A percentile compares a stretch with the other conserved stretches of the same genome.
Conservation (phyloP, 805 yeast species). For the Saccharomycopsis oosterbeekiorum region DNA sequence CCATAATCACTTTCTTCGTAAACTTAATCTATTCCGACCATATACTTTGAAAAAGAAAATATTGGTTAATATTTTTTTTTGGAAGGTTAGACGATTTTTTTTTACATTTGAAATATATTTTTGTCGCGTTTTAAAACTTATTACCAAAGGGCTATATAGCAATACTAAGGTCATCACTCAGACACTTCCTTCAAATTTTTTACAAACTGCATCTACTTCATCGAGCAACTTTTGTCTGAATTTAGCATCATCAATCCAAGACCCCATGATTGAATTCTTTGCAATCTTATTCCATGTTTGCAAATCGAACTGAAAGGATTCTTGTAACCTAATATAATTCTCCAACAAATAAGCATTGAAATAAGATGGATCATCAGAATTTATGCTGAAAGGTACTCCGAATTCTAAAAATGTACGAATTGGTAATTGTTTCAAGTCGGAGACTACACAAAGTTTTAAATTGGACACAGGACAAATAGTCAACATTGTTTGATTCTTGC, state of each 20-base stretch:
- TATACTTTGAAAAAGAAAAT: too few relatives aligned
- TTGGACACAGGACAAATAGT: conserved; percentile 74
- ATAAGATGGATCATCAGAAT: conserved; percentile 75
- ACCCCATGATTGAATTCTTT: conserved; percentile 55
- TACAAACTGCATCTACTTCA: conserved; percentile 33
- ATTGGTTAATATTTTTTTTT: too few relatives aligned
- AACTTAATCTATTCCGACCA: too few relatives aligned
- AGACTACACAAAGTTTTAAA: conserved; percentile 64
- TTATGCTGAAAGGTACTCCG: conserved; percentile 62
- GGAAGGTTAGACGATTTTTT: too few relatives aligned
- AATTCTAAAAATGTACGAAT: conserved; percentile 48
- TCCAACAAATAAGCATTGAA: conserved; percentile 80
- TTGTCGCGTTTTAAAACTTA: too few relatives aligned
- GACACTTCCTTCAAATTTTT: conserved; percentile 25
- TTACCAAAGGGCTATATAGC: too few relatives aligned
- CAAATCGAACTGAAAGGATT: conserved; percentile 50
- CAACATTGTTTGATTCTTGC: conserved; percentile 45
- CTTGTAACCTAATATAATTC: conserved; percentile 58
- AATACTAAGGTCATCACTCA: too few relatives aligned
- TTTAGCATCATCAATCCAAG: conserved; percentile 60
- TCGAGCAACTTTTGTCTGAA: conserved; percentile 38
- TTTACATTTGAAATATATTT: too few relatives aligned
- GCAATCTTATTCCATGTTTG: conserved; percentile 58
- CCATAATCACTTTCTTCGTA: too few relatives aligned
- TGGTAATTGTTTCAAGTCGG: conserved; percentile 59